Evolutionary conservation across 2,329 filamentous ascomycete species (phyloP).

Genomic region (Ceratocystis albifundus): DNA sequence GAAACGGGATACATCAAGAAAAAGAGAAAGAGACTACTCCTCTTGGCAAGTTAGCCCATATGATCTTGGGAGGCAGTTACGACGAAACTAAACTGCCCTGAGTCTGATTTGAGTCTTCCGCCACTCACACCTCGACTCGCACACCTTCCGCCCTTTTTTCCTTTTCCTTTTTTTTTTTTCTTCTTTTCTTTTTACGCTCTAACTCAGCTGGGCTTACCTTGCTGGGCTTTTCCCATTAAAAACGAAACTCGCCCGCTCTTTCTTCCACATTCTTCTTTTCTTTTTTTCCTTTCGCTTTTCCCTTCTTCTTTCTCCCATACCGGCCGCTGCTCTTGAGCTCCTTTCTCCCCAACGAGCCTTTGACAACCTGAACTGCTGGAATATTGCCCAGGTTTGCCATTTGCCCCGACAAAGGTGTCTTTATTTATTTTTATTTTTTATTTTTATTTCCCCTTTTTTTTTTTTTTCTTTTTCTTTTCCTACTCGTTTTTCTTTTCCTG

Average conservation of each 20-base stretch:
- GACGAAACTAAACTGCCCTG: not conserved
- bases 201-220: not conserved
- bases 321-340: not conserved
- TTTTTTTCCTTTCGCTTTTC: slow-evolving; percentile 2
- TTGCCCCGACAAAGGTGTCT: slow-evolving; percentile 4
- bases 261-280: not conserved
- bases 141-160: not conserved
- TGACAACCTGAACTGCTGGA: slow-evolving; percentile 22
- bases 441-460: not conserved
- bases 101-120: not conserved
- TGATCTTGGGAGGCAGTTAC: not conserved
- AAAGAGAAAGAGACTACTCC: not conserved
- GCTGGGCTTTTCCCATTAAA: slow-evolving; percentile 1
- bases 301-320: slow-evolving; percentile 1
- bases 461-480: no score
- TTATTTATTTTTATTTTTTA: slow-evolving; percentile 10
- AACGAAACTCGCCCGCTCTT: slow-evolving; percentile 6
- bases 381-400: slow-evolving; percentile 23
- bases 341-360: slow-evolving; percentile 8
- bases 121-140: not conserved
- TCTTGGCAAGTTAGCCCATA: not conserved
- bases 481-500: slow-evolving; percentile 3
- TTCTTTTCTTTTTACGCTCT: no score
- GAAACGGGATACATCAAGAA: not conserved
- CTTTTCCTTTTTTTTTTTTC: no score